Conservation (phyloP, 352 stramenopile genomes). For the Pythium dissimile region DNA sequence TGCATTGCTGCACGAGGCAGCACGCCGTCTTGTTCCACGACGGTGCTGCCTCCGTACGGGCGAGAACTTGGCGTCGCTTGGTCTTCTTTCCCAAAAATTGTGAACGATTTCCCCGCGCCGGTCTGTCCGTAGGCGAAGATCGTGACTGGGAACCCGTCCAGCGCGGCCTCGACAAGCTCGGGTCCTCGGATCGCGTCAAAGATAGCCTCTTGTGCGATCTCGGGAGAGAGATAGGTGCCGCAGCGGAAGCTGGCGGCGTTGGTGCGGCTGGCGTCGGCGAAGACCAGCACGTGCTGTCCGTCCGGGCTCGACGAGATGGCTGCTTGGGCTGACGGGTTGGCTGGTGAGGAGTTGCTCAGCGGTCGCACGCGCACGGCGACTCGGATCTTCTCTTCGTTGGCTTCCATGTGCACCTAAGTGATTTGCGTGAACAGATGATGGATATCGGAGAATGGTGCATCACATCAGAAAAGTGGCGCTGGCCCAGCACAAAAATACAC, state of each 20-base stretch:
- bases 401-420: constrained; percentile 6
- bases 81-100: constrained; percentile 71
- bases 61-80: not conserved
- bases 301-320: constrained; percentile 38
- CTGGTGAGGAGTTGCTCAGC: too few relatives aligned
- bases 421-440: too few relatives aligned
- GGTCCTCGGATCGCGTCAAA: constrained; percentile 42
- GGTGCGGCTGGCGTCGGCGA: constrained; percentile 27
- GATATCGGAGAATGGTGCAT: too few relatives aligned
- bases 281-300: constrained; percentile 41
- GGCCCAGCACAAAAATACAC: constrained; percentile 16
- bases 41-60: not conserved
- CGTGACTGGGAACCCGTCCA: constrained; percentile 67
- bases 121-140: constrained; percentile 79
- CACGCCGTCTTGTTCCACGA: constrained; percentile 34
- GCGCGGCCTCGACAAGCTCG: constrained; percentile 45
- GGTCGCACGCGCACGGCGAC: constrained; percentile 65
- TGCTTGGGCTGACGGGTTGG: constrained; percentile 3
- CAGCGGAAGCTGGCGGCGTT: constrained; percentile 59
- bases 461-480: too few relatives aligned
- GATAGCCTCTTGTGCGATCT: constrained; percentile 42
- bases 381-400: constrained; percentile 60
- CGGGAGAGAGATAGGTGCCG: constrained; percentile 45
- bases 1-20: constrained; percentile 43
- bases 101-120: constrained; percentile 68